These are phyloP conservation scores for Solanum sitiens DNA, from an alignment of 257 asterid genomes.

Conservation along the genomic window DNA sequence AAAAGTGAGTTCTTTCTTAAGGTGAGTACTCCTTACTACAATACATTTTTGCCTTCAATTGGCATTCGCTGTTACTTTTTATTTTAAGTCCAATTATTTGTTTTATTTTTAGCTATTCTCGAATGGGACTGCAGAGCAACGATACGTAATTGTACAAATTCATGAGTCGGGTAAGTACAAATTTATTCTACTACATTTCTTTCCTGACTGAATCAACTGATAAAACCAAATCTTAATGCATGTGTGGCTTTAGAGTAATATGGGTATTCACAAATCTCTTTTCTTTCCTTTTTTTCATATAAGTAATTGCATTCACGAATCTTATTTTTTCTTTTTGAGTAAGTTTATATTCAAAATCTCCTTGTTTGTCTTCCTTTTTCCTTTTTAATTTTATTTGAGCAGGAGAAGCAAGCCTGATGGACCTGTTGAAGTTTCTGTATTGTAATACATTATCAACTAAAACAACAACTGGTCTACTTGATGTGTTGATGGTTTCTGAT, in stretches of 20 bases:
- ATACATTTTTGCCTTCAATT: neutral
- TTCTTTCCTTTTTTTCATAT: no score
- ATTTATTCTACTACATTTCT: neutral
- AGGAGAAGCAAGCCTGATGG: conserved; percentile 90
- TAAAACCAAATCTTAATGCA: neutral
- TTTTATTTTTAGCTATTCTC: neutral
- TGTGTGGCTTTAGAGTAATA: neutral
- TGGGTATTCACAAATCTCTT: neutral
- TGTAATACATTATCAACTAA: conserved; percentile 49
- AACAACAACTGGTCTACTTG: conserved; percentile 51
- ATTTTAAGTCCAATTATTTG: no score
- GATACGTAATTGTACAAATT: no score
- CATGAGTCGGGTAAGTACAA: neutral
- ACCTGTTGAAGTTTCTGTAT: conserved; percentile 65
- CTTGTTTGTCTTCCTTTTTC: neutral
- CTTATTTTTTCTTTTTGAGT: neutral
- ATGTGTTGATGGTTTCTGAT: conserved; percentile 88
- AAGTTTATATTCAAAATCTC: neutral
- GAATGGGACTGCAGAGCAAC: neutral
- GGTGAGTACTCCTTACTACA: neutral
- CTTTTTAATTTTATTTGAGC: conserved; percentile 21
- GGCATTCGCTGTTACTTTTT: neutral
- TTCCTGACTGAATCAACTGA: neutral
- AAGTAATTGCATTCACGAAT: no score
- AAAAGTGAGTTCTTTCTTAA: no score